These are phyloP conservation scores for Neurospora terricola DNA, from an alignment of 495 filamentous ascomycete genomes.

Conservation along the genomic window DNA sequence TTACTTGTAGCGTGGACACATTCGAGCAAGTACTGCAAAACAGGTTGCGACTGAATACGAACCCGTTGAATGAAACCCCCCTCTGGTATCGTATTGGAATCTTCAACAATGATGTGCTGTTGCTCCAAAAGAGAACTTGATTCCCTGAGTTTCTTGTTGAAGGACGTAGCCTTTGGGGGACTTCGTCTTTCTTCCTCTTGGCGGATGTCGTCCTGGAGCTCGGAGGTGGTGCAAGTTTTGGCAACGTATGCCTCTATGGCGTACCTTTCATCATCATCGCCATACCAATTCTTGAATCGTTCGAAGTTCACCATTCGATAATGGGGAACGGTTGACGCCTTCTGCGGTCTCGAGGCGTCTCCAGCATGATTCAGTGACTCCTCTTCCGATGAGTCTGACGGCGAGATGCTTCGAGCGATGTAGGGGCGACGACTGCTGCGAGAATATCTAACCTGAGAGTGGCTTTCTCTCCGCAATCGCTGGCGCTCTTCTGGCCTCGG, in stretches of 20 bases:
- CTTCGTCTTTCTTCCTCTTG: background rate
- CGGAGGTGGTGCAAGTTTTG: background rate
- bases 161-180: background rate
- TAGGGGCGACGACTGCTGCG: no score
- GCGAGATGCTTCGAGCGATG: no score
- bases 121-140: background rate
- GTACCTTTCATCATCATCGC: background rate
- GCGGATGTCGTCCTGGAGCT: background rate
- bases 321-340: background rate
- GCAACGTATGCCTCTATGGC: conserved; percentile 13
- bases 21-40: conserved; percentile 16
- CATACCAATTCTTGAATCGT: conserved; percentile 19
- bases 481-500: no score
- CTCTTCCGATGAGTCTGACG: no score
- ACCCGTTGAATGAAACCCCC: conserved; percentile 25
- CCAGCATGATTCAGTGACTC: no score
- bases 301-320: conserved; percentile 3
- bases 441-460: no score
- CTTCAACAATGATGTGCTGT: conserved; percentile 3
- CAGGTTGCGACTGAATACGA: conserved; percentile 28
- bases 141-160: background rate
- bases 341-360: no score
- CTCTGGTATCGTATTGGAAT: background rate
- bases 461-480: no score
- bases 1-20: conserved; percentile 11